phyloP scores from a whole-genome alignment of 1,284 basidiomycete genomes.

The Ceratorhiza oryzae-sativae region DNA sequence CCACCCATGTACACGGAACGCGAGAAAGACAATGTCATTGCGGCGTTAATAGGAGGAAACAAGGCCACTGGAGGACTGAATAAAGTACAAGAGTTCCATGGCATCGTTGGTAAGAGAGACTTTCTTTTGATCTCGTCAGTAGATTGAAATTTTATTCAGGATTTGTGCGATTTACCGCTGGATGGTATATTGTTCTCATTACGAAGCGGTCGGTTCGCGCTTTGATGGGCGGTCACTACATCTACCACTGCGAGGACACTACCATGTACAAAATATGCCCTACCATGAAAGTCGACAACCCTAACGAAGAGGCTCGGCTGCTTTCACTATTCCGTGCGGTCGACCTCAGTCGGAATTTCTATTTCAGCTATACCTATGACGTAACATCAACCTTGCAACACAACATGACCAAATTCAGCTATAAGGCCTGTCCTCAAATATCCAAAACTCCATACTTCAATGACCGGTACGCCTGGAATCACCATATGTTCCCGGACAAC shows the following conservation, averaged over 20 bases:
- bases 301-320: constrained; percentile 78
- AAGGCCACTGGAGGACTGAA: constrained; percentile 86
- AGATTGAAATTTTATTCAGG: constrained; percentile 59
- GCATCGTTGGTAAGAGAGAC: constrained; percentile 66
- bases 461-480: constrained; percentile 96
- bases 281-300: constrained; percentile 80
- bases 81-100: constrained; percentile 81
- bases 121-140: not conserved
- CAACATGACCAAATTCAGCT: constrained; percentile 73
- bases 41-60: constrained; percentile 96
- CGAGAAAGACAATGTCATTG: constrained; percentile 88
- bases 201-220: constrained; percentile 92
- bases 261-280: constrained; percentile 79
- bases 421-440: constrained; percentile 25
- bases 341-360: constrained; percentile 98
- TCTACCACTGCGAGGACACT: constrained; percentile 96
- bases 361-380: constrained; percentile 98
- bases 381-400: constrained; percentile 93
- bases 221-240: constrained; percentile 93
- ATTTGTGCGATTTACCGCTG: constrained; percentile 88
- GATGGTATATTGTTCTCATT: constrained; percentile 92
- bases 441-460: constrained; percentile 61
- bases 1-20: constrained; percentile 85
- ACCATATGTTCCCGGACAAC: constrained; percentile 82
- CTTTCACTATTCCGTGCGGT: constrained; percentile 82